Conservation (phyloP, 192 early-diverging fungal genomes). For the Gigaspora rosea region DNA sequence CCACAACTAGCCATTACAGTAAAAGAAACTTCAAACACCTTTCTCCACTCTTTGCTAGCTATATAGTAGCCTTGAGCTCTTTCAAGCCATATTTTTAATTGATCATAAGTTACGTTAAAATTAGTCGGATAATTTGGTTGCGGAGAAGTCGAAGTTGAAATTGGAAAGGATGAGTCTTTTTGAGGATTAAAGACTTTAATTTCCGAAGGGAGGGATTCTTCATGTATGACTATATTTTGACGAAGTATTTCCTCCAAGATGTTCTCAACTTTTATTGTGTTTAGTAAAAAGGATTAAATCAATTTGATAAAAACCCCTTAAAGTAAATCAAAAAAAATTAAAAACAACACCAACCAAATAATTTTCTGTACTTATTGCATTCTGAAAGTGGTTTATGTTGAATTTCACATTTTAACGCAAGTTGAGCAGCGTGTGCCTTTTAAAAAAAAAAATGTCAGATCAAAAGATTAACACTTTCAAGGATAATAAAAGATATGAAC, state of each 20-base stretch:
- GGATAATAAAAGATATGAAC: neutral
- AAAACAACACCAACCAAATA: conserved; percentile 16
- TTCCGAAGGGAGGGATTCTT: neutral
- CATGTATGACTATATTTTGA: conserved; percentile 5
- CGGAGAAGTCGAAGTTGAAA: neutral
- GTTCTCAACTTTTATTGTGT: neutral
- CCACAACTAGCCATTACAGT: conserved; percentile 20
- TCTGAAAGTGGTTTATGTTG: neutral
- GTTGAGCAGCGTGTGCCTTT: conserved; percentile 28
- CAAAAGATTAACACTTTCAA: neutral
- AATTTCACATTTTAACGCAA: conserved; percentile 13
- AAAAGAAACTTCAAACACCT: conserved; percentile 26
- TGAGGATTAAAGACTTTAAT: neutral
- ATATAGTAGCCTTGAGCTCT: conserved; percentile 21
- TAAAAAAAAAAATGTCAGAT: neutral
- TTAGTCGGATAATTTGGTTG: conserved; percentile 4
- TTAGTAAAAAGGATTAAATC: neutral
- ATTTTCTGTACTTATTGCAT: neutral
- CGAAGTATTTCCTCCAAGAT: conserved; percentile 4
- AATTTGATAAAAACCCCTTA: neutral
- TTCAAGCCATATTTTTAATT: conserved; percentile 19
- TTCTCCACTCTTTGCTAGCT: conserved; percentile 13
- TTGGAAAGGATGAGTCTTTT: neutral
- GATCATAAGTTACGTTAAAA: neutral
- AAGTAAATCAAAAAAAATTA: neutral